These are phyloP conservation scores for Nothophoma quercina DNA, from an alignment of 2,329 filamentous ascomycete species.

Conservation along the genomic window DNA sequence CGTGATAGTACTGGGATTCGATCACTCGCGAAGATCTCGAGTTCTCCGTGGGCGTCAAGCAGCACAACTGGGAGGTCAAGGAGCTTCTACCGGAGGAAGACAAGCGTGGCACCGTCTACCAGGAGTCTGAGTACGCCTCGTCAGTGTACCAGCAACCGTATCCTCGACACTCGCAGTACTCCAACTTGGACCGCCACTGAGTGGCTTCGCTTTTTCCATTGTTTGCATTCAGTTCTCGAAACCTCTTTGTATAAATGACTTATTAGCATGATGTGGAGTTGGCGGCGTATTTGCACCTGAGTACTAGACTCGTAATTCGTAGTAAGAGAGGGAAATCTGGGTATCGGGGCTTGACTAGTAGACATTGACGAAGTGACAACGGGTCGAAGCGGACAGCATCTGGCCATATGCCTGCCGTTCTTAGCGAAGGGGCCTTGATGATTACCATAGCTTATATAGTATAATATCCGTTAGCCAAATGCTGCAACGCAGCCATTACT, in stretches of 20 bases:
- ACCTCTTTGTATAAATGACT: constrained; percentile 9
- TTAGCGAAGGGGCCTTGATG: constrained; percentile 3
- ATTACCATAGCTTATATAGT: constrained; percentile 25
- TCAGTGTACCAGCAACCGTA: constrained; percentile 51
- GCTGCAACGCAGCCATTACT: background rate
- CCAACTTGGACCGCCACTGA: constrained; percentile 43
- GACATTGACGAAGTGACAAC: background rate
- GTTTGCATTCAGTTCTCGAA: constrained; percentile 9
- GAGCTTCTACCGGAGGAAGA: constrained; percentile 80
- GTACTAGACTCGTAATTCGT: constrained; percentile 8
- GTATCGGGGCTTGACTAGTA: background rate
- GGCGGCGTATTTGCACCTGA: constrained; percentile 2
- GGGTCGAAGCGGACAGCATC: background rate
- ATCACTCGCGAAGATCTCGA: constrained; percentile 98
- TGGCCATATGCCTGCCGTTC: background rate
- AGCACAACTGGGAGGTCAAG: constrained; percentile 99
- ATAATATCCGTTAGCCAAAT: constrained; percentile 9
- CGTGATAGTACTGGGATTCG: constrained; percentile 90
- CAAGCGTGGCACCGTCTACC: constrained; percentile 79
- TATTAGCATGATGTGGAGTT: constrained; percentile 1
- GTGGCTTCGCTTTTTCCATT: background rate
- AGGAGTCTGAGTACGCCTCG: constrained; percentile 67
- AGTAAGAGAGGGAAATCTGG: background rate
- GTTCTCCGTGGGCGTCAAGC: constrained; percentile 93
- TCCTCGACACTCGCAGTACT: constrained; percentile 46